Evolutionary conservation across 1,139 yeast species (phyloP).

Genomic region (Suhomyces ambrosiae): DNA sequence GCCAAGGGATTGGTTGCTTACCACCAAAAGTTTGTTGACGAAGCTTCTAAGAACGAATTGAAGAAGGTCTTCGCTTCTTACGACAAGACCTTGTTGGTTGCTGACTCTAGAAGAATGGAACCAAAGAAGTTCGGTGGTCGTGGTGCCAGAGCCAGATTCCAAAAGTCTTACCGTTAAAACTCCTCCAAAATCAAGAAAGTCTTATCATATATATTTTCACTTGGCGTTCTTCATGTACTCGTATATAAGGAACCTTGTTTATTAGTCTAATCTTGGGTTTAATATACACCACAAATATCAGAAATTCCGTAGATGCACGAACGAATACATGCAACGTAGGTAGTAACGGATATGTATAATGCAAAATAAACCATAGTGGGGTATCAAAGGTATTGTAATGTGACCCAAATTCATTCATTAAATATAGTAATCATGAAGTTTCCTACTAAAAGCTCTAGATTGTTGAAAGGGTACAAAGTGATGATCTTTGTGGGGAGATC

Average conservation of each 20-base stretch:
- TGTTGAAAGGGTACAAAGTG: too few relatives aligned
- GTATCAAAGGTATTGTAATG: neutral
- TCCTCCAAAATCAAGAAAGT: constrained; percentile 23
- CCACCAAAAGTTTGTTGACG: constrained; percentile 99
- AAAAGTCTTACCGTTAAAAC: constrained; percentile 98
- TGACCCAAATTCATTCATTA: too few relatives aligned
- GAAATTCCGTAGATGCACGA: constrained; percentile 3
- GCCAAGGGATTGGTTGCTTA: constrained; percentile 99
- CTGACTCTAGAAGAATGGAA: constrained; percentile 99
- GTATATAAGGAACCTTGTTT: constrained; percentile 17
- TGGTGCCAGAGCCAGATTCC: constrained; percentile 99
- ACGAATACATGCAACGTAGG: too few relatives aligned
- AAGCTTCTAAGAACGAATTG: constrained; percentile 98
- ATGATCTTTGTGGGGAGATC: too few relatives aligned
- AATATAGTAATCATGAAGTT: too few relatives aligned
- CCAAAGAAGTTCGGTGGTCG: constrained; percentile 99
- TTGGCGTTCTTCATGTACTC: constrained; percentile 12
- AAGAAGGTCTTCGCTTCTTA: constrained; percentile 96
- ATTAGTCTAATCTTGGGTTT: constrained; percentile 20
- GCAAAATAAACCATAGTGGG: too few relatives aligned
- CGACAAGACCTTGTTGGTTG: constrained; percentile 99
- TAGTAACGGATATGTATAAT: too few relatives aligned
- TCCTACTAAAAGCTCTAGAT: too few relatives aligned
- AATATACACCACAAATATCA: constrained; percentile 17
- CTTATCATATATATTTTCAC: constrained; percentile 17